Percentiles rank a stretch among this genome's conserved stretches.
Evolutionary conservation across 2,329 filamentous ascomycete species (phyloP).

Genomic region (Escovopsis sp.): DNA sequence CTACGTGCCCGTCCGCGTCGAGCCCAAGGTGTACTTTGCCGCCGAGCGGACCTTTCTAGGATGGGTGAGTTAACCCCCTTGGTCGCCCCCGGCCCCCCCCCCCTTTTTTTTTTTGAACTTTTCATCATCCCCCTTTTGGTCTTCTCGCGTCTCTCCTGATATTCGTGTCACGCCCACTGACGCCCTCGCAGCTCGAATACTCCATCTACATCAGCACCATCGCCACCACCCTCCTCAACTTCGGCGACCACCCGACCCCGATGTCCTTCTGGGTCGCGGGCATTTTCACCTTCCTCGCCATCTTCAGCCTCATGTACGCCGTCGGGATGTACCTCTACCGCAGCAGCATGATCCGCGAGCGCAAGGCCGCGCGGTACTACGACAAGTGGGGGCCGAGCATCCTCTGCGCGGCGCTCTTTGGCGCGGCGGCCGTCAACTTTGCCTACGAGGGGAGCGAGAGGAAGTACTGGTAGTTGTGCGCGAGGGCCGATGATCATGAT

Average conservation of each 20-base stretch:
- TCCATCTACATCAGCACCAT: constrained; percentile 87
- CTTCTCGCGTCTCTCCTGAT: too few species aligned
- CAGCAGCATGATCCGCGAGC: constrained; percentile 67
- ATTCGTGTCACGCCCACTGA: constrained; percentile 5
- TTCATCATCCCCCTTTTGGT: too few species aligned
- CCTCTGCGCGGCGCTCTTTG: constrained; percentile 59
- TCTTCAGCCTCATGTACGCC: constrained; percentile 66
- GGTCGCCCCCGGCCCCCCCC: too few species aligned
- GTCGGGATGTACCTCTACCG: constrained; percentile 79
- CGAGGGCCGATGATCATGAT: too few species aligned
- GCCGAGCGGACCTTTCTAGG: constrained; percentile 91
- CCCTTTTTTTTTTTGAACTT: too few species aligned
- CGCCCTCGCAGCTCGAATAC: constrained; percentile 60
- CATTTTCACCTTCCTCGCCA: constrained; percentile 70
- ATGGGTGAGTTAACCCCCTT: constrained; percentile 49
- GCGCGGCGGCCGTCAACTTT: constrained; percentile 68
- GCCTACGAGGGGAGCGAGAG: constrained; percentile 56
- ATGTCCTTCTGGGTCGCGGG: constrained; percentile 56
- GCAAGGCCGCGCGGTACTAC: constrained; percentile 80
- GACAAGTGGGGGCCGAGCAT: constrained; percentile 74
- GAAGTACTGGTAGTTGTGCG: constrained; percentile 29
- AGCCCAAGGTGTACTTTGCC: constrained; percentile 96
- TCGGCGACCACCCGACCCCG: constrained; percentile 43
- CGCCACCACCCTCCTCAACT: constrained; percentile 71
- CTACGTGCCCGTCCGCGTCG: constrained; percentile 86